Evolutionary conservation across 441 rosid genomes (phyloP).

Genomic region (Viola pubescens): DNA sequence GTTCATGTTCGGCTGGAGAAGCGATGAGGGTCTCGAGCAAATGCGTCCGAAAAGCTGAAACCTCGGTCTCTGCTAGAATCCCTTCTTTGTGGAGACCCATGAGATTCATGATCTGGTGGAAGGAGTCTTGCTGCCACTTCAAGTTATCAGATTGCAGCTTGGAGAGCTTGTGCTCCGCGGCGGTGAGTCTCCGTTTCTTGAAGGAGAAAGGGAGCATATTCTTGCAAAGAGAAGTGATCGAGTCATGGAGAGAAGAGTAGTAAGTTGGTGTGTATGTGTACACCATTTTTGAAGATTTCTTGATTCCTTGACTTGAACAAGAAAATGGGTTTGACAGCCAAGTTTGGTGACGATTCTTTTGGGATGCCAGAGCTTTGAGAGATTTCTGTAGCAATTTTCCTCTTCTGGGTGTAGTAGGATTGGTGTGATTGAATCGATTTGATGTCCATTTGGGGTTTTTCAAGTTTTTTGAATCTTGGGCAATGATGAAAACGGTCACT

Average conservation of each 20-base stretch:
- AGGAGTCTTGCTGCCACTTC: slow-evolving; percentile 80
- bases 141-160: slow-evolving; percentile 64
- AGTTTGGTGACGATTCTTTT: neutral
- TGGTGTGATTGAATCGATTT: neutral
- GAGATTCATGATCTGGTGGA: slow-evolving; percentile 62
- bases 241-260: slow-evolving; percentile 72
- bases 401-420: neutral
- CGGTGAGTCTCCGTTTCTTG: slow-evolving; percentile 45
- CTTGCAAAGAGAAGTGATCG: slow-evolving; percentile 72
- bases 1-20: slow-evolving; percentile 47
- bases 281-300: slow-evolving; percentile 34
- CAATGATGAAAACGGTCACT: slow-evolving; percentile 33
- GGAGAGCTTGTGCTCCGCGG: slow-evolving; percentile 44
- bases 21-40: slow-evolving; percentile 54
- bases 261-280: slow-evolving; percentile 64
- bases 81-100: slow-evolving; percentile 64
- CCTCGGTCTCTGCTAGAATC: slow-evolving; percentile 45
- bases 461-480: slow-evolving; percentile 16
- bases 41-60: slow-evolving; percentile 47
- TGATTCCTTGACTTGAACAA: slow-evolving; percentile 9
- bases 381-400: neutral
- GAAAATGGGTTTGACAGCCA: slow-evolving; percentile 9
- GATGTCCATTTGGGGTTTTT: neutral
- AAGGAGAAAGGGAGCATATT: slow-evolving; percentile 61
- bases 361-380: slow-evolving; percentile 23